phyloP scores from a whole-genome alignment of 1,284 basidiomycete species.

The Agroathelia rolfsii region DNA sequence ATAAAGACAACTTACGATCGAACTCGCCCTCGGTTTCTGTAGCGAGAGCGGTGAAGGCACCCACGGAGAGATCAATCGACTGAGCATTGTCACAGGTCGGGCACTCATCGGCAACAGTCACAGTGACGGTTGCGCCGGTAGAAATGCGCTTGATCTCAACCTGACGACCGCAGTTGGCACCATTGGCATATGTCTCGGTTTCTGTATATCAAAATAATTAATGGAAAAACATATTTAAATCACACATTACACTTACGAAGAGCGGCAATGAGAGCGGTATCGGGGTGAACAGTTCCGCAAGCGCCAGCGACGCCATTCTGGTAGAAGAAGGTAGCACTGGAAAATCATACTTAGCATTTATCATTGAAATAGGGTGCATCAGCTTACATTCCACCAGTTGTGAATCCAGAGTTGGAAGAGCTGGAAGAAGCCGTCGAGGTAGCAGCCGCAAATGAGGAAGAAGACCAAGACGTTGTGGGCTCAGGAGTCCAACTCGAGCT shows the following conservation, averaged over 20 bases:
- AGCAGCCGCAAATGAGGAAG: conserved; percentile 4
- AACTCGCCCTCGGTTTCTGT: conserved; percentile 46
- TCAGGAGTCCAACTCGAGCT: conserved; percentile 6
- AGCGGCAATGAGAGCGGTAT: conserved; percentile 63
- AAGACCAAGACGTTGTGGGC: neutral
- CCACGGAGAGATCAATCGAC: conserved; percentile 76
- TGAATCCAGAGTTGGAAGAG: conserved; percentile 13
- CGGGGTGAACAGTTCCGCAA: conserved; percentile 60
- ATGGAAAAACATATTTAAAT: conserved; percentile 9
- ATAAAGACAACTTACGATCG: conserved; percentile 34
- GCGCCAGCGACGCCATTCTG: conserved; percentile 65
- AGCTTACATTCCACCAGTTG: conserved; percentile 39
- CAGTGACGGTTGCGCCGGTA: conserved; percentile 50
- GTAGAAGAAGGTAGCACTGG: conserved; percentile 62
- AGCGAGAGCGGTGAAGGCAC: conserved; percentile 61
- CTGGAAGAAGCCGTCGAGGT: conserved; percentile 14
- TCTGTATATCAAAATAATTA: conserved; percentile 24
- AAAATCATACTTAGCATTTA: conserved; percentile 7
- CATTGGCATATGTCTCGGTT: conserved; percentile 40
- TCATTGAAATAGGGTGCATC: conserved; percentile 14
- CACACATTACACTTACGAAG: conserved; percentile 33
- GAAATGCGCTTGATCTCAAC: conserved; percentile 55
- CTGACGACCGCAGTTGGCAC: conserved; percentile 46
- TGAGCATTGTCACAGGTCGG: conserved; percentile 63
- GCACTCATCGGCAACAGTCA: conserved; percentile 71